Base-by-base conservation (phyloP, 2,329 filamentous ascomycete genomes). In the Trichoderma arundinaceum region DNA sequence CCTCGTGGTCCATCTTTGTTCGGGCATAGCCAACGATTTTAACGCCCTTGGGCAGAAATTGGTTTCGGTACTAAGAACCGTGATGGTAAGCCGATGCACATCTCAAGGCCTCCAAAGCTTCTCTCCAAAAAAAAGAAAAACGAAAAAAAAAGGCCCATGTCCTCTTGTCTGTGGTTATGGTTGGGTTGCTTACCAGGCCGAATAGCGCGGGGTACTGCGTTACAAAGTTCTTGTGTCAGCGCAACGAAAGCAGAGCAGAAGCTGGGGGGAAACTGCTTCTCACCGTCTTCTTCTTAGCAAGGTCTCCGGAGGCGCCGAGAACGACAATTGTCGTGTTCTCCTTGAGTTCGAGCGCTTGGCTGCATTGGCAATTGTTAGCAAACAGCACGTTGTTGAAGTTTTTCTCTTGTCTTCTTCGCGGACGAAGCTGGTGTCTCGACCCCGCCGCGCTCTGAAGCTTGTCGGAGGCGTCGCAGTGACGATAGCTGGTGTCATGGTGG, bases 251-350 rank as follows among this genome's bases (percentile, higher is more conserved):
- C 61, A 48, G 35, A 54, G 32, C 41, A 64, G 61, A 52, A 61
- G 63, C 70, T 41, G 58, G 65, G 61, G 64, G 48, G 66, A 68
- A 46, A 52, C 59, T 59, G 64, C 54, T 64, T 65, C 88, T 78
- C 82, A 96, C 93, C 52, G 95, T 99, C 90, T 99, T 99, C 90
- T 99, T 99, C 87, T 99, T 99, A 59, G 95, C 95, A 72, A 99
- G 83, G 85, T 99, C 95, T 75, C 95, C 95, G 61, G 95, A 99
- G 71, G 95, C 95, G 75, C 95, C 95, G 72, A 99, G 89, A 74
- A 99, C 95, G 75, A 99, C 87, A 75, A 99, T 96, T 77, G 94
- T 88, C 71, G 95, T 99, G 86, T 99, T 96, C 77, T 98, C 92
- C 86, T 97, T 99, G 77, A 99, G 90, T 88, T 99, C 95, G 81